Conservation (phyloP, 2,329 filamentous ascomycete genomes). For the Claviceps sp. region DNA sequence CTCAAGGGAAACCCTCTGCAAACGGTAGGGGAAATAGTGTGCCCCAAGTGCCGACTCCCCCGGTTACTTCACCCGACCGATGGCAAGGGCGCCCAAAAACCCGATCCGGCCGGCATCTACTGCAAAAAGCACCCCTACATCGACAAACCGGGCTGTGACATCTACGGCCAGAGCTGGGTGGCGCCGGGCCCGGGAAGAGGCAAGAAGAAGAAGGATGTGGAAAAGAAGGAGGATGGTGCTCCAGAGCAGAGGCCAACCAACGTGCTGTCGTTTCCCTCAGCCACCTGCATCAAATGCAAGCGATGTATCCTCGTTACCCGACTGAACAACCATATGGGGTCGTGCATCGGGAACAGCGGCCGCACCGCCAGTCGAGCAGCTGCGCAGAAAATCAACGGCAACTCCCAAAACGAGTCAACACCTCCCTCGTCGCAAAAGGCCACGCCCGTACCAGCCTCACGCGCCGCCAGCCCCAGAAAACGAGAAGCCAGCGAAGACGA, state of each 20-base stretch:
- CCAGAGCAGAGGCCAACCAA: conserved; percentile 45
- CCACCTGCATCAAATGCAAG: conserved; percentile 55
- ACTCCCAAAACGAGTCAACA: conserved; percentile 40
- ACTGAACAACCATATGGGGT: conserved; percentile 55
- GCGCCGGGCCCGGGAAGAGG: conserved; percentile 56
- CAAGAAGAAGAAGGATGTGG: conserved; percentile 69
- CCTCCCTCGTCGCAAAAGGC: conserved; percentile 50
- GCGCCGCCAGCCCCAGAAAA: conserved; percentile 42
- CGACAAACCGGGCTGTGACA: conserved; percentile 62
- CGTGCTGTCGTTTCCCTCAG: conserved; percentile 50
- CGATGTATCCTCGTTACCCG: conserved; percentile 51
- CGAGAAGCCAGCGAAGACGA: conserved; percentile 44
- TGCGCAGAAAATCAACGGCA: conserved; percentile 48
- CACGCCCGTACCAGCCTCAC: conserved; percentile 42
- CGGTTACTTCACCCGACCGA: conserved; percentile 60
- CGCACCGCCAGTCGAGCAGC: conserved; percentile 49
- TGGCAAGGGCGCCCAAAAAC: conserved; percentile 51
- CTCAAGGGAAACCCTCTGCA: conserved; percentile 61
- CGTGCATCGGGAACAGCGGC: conserved; percentile 53
- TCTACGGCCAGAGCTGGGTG: conserved; percentile 72
- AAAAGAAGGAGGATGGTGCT: conserved; percentile 40
- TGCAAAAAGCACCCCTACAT: conserved; percentile 72
- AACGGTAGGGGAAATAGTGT: conserved; percentile 58
- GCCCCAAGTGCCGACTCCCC: conserved; percentile 61
- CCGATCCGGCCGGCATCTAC: conserved; percentile 56